Percentiles rank a stretch among this genome's conserved stretches.
phyloP scores from a whole-genome alignment of 2,329 filamentous ascomycete genomes.

The Ophiognomonia clavigignenti-juglandacearum region DNA sequence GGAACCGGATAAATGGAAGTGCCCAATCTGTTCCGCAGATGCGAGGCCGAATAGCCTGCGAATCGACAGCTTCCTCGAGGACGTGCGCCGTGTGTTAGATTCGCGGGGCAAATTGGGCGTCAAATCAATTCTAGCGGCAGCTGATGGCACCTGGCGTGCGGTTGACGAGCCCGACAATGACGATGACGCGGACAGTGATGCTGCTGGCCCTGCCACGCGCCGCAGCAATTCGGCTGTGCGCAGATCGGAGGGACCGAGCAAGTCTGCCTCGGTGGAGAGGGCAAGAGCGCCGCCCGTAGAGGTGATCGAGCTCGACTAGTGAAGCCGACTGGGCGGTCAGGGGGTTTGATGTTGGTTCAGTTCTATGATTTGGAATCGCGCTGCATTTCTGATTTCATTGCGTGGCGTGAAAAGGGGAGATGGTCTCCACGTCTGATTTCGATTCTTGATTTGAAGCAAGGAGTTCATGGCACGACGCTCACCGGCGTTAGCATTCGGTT shows the following conservation, averaged over 20 bases:
- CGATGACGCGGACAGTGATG: conserved; percentile 26
- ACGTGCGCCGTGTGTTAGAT: conserved; percentile 54
- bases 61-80: conserved; percentile 68
- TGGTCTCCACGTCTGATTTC: neutral
- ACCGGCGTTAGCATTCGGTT: neutral
- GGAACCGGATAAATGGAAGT: conserved; percentile 72
- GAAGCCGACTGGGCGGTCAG: neutral
- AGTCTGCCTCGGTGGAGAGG: conserved; percentile 3
- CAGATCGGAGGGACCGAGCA: conserved; percentile 3
- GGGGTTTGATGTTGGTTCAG: neutral
- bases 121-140: conserved; percentile 58
- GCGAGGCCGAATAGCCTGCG: conserved; percentile 67
- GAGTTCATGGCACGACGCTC: neutral
- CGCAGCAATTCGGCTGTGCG: conserved; percentile 6
- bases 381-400: neutral
- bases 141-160: conserved; percentile 61
- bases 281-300: conserved; percentile 3
- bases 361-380: neutral
- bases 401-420: neutral
- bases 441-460: neutral
- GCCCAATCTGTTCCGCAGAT: conserved; percentile 76
- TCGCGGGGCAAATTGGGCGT: conserved; percentile 40
- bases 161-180: conserved; percentile 28
- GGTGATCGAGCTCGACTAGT: conserved; percentile 14
- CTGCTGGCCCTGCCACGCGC: conserved; percentile 14